A percentile compares a stretch with the other conserved stretches of the same genome.
These are phyloP conservation scores for Penicillium ochrochloron DNA, from an alignment of 495 filamentous ascomycete genomes.

Conservation along the genomic window DNA sequence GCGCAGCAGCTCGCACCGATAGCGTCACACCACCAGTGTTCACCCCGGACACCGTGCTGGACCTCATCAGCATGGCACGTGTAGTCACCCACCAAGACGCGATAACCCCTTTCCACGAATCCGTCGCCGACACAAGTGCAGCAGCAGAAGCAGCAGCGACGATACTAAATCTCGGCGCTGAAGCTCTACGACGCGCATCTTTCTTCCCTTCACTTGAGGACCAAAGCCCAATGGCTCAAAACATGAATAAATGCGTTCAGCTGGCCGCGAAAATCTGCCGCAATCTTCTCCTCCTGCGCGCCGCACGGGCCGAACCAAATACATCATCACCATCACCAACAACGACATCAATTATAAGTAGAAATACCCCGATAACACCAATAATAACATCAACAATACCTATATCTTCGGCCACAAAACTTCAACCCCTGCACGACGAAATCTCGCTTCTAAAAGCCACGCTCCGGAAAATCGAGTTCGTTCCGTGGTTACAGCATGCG, in stretches of 20 bases:
- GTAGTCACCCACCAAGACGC: neutral
- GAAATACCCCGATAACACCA: neutral
- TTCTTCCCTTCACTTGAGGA: neutral
- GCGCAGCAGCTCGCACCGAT: neutral
- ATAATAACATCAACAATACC: neutral
- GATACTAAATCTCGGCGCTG: neutral
- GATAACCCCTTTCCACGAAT: neutral
- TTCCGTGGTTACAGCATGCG: neutral
- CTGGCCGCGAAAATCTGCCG: neutral
- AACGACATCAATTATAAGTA: neutral
- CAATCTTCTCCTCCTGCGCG: neutral
- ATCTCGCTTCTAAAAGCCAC: neutral
- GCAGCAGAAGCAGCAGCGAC: neutral
- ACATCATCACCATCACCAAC: neutral
- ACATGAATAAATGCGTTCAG: conserved; percentile 1
- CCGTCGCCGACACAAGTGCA: neutral
- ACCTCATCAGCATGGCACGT: neutral
- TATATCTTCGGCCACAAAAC: neutral
- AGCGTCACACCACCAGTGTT: neutral
- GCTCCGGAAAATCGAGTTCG: neutral
- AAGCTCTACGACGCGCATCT: neutral
- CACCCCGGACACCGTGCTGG: neutral
- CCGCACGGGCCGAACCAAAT: neutral
- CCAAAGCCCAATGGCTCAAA: neutral
- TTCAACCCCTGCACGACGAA: neutral